Evolutionary conservation across 2,329 filamentous ascomycete species (phyloP).

Genomic region (Diaporthe humulicola): DNA sequence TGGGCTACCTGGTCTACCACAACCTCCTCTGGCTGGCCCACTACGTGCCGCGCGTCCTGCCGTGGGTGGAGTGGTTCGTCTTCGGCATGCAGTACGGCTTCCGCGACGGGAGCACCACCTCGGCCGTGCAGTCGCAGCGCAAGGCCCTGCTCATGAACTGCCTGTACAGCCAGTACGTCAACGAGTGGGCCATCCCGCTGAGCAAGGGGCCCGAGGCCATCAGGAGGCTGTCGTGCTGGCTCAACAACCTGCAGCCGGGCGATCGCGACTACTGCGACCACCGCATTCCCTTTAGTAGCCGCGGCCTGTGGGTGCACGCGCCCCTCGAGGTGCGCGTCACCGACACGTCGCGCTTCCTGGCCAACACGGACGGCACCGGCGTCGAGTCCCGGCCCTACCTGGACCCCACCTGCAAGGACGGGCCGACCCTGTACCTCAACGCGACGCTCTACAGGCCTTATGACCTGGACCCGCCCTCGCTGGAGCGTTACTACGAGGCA

Average conservation of each 20-base stretch:
- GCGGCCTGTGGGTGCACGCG: slow-evolving; percentile 80
- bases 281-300: slow-evolving; percentile 76
- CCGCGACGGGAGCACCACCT: slow-evolving; percentile 73
- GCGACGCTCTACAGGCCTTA: slow-evolving; percentile 85
- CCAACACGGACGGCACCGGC: slow-evolving; percentile 47
- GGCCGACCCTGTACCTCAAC: slow-evolving; percentile 82
- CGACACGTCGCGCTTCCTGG: slow-evolving; percentile 62
- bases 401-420: slow-evolving; percentile 71
- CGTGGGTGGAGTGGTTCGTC: slow-evolving; percentile 94
- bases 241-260: slow-evolving; percentile 72
- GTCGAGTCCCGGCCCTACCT: slow-evolving; percentile 54
- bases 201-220: slow-evolving; percentile 89
- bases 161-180: slow-evolving; percentile 97
- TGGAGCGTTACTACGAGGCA: slow-evolving; percentile 79
- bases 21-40: slow-evolving; percentile 87
- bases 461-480: slow-evolving; percentile 76
- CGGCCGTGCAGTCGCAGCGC: slow-evolving; percentile 84
- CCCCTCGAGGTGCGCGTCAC: slow-evolving; percentile 84
- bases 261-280: slow-evolving; percentile 70
- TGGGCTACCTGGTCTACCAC: slow-evolving; percentile 94
- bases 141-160: slow-evolving; percentile 95
- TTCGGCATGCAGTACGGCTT: slow-evolving; percentile 99
- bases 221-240: slow-evolving; percentile 85
- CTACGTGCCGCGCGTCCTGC: slow-evolving; percentile 82
- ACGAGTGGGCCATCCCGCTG: slow-evolving; percentile 96